Evolutionary conservation across 2,329 filamentous ascomycete species (phyloP).

Genomic region (Epichloe gansuensis): DNA sequence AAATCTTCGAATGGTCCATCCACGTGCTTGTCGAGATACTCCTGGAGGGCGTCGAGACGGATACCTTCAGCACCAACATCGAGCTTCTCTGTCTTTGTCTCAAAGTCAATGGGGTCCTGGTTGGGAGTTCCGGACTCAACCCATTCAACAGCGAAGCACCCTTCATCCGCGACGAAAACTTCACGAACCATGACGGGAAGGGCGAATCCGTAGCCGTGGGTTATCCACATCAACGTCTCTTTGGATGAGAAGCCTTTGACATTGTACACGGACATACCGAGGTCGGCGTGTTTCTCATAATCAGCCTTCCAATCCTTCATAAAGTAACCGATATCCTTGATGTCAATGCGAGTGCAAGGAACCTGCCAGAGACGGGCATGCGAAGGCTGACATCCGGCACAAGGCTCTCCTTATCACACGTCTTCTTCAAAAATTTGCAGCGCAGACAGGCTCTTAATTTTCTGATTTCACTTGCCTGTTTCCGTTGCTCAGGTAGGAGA

Average conservation of each 20-base stretch:
- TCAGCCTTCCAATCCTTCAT: conserved; percentile 99
- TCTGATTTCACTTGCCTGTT: conserved; percentile 92
- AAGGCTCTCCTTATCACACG: conserved; percentile 94
- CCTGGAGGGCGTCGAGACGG: conserved; percentile 65
- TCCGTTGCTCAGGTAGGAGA: conserved; percentile 82
- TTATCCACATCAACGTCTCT: conserved; percentile 74
- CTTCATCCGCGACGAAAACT: conserved; percentile 82
- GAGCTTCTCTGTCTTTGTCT: conserved; percentile 76
- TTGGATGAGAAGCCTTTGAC: conserved; percentile 72
- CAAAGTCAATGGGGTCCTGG: conserved; percentile 67
- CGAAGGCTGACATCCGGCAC: conserved; percentile 86
- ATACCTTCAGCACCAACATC: conserved; percentile 85
- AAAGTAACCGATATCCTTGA: conserved; percentile 97
- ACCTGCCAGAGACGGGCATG: conserved; percentile 96
- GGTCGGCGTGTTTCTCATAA: conserved; percentile 79
- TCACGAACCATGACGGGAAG: conserved; percentile 88
- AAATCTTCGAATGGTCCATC: conserved; percentile 87
- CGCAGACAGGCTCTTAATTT: conserved; percentile 87
- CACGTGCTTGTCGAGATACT: conserved; percentile 92
- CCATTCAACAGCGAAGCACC: conserved; percentile 91
- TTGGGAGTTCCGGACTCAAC: conserved; percentile 61
- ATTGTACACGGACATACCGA: conserved; percentile 84
- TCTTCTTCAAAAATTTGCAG: conserved; percentile 99
- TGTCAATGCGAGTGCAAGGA: conserved; percentile 93
- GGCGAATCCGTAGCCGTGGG: conserved; percentile 88